phyloP scores from a whole-genome alignment of 768 basidiomycete genomes.

The Termitomyces sp. region DNA sequence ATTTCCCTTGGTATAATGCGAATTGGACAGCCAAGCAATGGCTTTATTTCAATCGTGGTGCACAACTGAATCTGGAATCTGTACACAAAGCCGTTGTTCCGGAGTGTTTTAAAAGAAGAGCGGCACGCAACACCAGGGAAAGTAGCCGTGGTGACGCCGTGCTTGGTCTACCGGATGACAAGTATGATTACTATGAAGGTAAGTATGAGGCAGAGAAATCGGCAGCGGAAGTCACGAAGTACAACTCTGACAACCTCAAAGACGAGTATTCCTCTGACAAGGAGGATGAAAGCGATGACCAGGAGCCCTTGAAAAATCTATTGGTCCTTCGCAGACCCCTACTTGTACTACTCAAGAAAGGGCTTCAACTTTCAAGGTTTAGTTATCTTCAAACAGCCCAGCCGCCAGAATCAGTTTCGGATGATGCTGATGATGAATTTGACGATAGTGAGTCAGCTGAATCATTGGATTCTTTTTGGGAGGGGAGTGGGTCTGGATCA shows the following conservation, averaged over 20 bases:
- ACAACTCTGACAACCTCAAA: not conserved
- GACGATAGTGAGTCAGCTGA: too few relatives aligned
- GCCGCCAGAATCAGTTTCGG: too few relatives aligned
- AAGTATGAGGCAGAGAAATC: not conserved
- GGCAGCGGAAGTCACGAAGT: not conserved
- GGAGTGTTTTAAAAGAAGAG: not conserved
- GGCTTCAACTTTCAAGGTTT: too few relatives aligned
- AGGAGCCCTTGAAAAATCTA: not conserved
- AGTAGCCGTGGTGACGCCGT: not conserved
- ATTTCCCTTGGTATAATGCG: rapidly evolving
- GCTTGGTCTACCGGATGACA: not conserved
- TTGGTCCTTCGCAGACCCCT: too few relatives aligned
- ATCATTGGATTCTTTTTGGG: too few relatives aligned
- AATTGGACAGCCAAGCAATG: not conserved
- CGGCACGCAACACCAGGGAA: too few relatives aligned
- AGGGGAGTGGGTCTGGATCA: too few relatives aligned
- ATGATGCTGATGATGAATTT: not conserved
- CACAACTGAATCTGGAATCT: not conserved
- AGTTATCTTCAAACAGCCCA: too few relatives aligned
- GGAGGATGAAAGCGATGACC: not conserved
- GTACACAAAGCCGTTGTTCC: not conserved
- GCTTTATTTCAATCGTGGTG: not conserved
- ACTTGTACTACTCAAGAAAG: too few relatives aligned
- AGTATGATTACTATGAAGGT: not conserved
- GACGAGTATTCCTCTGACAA: not conserved